Base-by-base conservation (phyloP, 345 rosid genomes). In the Heritiera fomes region DNA sequence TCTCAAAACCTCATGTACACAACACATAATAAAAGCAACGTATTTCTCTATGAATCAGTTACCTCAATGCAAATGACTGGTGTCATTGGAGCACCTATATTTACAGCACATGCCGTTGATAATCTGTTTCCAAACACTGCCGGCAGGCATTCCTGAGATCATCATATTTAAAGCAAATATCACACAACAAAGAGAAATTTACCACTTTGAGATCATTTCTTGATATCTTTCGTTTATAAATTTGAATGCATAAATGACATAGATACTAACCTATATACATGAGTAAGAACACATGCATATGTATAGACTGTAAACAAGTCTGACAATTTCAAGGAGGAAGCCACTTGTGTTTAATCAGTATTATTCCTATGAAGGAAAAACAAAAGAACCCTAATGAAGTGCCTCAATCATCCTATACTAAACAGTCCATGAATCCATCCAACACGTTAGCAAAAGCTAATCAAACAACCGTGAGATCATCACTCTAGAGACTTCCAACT, bases 111-210 rank as follows among this genome's bases (percentile, higher is more conserved):
- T 59, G 97, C 93, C 7, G 95, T 96, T 14, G 97, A 88, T 76
- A 96, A 85, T 55, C 98, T 97, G 68, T 94, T 96, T 76, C 99
- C 98, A 87, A 96, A 96, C 76, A 87, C 90, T 67, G 98, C 94
- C 72, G 99, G 28, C 28, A 23, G 28, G 28, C 28, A 23, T 23
- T 23, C 28, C 28, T 23, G 28, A 23, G 28, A 23, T 23, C 28
- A 23, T 91, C 75, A 96, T 87, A 63, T 97, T 75, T 43, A 50
- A 63, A 69, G 23, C 18, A 32, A 77, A 20, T 60, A 53, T 18
- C 32, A 49, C 45, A 77, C 8, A 50, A 17, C 52, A 49, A 30
- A 58, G 65, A 69, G 45, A 20, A 69, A 64, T 14, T 38, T 17
- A 63, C 60, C 32, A 66, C 46, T 71, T 32, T 62, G 11, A 75